Conservation (phyloP, 169 alveolate genomes). For the Plasmodium knowlesi region DNA sequence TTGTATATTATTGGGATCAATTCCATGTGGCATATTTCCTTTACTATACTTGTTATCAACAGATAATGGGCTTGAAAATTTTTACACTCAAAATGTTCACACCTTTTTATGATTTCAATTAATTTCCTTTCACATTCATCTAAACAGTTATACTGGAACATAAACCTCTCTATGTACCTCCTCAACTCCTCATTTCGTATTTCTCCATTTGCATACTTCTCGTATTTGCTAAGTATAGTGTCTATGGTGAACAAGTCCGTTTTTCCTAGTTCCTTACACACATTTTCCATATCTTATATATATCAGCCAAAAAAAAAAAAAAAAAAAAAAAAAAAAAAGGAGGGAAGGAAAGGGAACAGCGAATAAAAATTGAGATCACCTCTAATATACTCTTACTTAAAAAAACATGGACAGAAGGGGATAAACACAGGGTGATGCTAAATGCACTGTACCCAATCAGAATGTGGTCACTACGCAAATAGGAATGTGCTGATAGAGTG, state of each 20-base stretch:
- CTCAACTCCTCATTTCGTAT: constrained; percentile 31
- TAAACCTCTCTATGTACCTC: constrained; percentile 13
- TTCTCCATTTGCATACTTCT: background rate
- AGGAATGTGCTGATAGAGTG: background rate
- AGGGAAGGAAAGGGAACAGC: background rate
- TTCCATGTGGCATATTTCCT: constrained; percentile 59
- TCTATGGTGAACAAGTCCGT: constrained; percentile 17
- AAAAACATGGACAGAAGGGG: background rate
- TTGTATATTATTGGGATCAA: constrained; percentile 57
- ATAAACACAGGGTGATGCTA: background rate
- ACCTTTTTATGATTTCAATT: constrained; percentile 5
- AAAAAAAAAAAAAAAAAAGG: background rate
- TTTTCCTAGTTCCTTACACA: background rate
- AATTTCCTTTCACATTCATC: constrained; percentile 61
- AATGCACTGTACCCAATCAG: background rate
- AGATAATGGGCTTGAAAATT: constrained; percentile 29
- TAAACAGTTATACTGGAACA: constrained; percentile 44
- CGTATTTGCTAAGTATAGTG: constrained; percentile 11
- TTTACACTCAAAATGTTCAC: constrained; percentile 24
- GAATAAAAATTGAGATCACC: background rate
- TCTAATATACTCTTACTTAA: background rate
- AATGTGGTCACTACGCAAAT: background rate
- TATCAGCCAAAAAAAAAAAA: background rate
- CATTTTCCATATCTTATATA: constrained; percentile 53
- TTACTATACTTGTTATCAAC: constrained; percentile 50